Evolutionary conservation across 805 yeast genomes (phyloP).

Genomic region (Candida insectorum): DNA sequence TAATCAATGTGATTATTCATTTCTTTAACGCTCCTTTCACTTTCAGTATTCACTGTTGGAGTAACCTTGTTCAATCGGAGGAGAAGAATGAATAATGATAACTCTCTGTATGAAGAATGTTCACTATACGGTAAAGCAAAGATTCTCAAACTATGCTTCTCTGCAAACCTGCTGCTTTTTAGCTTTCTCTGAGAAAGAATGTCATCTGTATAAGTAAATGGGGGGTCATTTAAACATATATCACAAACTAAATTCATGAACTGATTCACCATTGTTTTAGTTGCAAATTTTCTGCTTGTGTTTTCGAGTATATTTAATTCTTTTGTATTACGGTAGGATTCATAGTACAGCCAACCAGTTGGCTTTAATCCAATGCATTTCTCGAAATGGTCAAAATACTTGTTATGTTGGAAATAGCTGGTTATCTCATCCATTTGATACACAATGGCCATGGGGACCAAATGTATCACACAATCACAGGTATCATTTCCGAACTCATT

Average conservation of each 20-base stretch:
- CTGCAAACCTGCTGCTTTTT: constrained; percentile 15
- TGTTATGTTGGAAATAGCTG: constrained; percentile 46
- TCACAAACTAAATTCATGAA: constrained; percentile 9
- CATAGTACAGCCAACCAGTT: constrained; percentile 81
- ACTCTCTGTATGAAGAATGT: constrained; percentile 85
- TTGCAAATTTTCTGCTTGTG: constrained; percentile 2
- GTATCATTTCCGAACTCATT: constrained; percentile 40
- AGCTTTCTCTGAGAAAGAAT: constrained; percentile 26
- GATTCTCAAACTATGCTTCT: constrained; percentile 31
- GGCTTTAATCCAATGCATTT: constrained; percentile 75
- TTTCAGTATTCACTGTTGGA: constrained; percentile 69
- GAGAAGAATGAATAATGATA: constrained; percentile 58
- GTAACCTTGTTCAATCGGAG: constrained; percentile 53
- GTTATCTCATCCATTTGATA: constrained; percentile 44
- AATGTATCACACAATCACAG: constrained; percentile 55
- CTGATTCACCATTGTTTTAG: constrained; percentile 3
- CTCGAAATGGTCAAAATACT: constrained; percentile 46
- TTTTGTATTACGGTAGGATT: constrained; percentile 5
- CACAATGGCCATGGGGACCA: constrained; percentile 64
- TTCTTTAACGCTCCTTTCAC: constrained; percentile 17
- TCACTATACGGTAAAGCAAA: constrained; percentile 86
- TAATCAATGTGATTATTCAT: constrained; percentile 31
- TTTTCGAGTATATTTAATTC: constrained; percentile 8
- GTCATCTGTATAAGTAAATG: constrained; percentile 15
- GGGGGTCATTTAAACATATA: constrained; percentile 9